These are phyloP conservation scores for Larix kaempferi DNA, from an alignment of 75 land plant species.

Conservation along the genomic window DNA sequence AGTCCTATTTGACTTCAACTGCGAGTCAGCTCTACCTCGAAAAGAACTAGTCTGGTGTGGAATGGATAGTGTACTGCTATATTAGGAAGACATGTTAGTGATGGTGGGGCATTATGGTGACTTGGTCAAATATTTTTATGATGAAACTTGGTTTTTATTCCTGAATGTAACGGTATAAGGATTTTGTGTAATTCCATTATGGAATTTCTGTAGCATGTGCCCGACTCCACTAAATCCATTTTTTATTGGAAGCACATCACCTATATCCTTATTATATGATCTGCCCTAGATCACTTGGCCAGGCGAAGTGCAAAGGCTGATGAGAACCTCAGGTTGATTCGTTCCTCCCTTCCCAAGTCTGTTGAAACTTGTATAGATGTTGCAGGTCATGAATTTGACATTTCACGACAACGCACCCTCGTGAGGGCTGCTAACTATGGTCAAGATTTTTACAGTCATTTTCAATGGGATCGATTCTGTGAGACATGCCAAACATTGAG, in stretches of 20 bases:
- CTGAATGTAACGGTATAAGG: slow-evolving; percentile 97
- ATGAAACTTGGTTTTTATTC: slow-evolving; percentile 90
- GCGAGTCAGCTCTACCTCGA: slow-evolving; percentile 93
- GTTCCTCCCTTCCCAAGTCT: too few relatives aligned
- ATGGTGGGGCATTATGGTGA: slow-evolving; percentile 93
- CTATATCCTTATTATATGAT: slow-evolving; percentile 93
- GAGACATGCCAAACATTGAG: too few relatives aligned
- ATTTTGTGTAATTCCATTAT: slow-evolving; percentile 87
- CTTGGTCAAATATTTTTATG: slow-evolving; percentile 69
- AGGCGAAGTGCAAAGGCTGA: slow-evolving; percentile 95
- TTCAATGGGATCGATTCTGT: too few relatives aligned
- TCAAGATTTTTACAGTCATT: too few relatives aligned
- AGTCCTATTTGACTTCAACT: slow-evolving; percentile 55
- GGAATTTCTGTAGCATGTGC: slow-evolving; percentile 95
- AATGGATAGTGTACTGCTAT: slow-evolving; percentile 84
- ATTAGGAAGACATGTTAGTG: slow-evolving; percentile 86
- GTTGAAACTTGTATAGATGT: too few relatives aligned
- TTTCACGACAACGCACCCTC: too few relatives aligned
- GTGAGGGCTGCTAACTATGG: too few relatives aligned
- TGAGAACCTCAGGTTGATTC: too few relatives aligned
- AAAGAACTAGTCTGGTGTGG: slow-evolving; percentile 98
- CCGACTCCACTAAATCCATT: slow-evolving; percentile 88
- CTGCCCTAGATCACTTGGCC: slow-evolving; percentile 97
- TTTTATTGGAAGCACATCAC: slow-evolving; percentile 93
- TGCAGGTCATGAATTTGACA: too few relatives aligned